A percentile compares a stretch with the other conserved stretches of the same genome.
Evolutionary conservation across 805 yeast genomes (phyloP).

Genomic region (Zygosaccharomyces siamensis): DNA sequence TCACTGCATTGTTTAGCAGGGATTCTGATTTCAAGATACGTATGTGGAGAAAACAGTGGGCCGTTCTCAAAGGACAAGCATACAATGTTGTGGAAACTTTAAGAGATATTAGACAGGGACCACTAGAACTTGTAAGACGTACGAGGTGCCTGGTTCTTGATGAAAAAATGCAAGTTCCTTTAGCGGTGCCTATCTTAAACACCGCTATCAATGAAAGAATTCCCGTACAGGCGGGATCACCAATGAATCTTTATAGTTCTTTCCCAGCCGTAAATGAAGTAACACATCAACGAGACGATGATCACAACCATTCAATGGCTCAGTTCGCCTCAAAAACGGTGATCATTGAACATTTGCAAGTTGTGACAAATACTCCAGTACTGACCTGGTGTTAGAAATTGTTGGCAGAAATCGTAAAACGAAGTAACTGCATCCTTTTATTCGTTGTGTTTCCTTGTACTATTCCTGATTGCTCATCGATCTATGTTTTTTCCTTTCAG

Average conservation of each 20-base stretch:
- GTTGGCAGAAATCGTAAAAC: neutral
- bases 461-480: neutral
- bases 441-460: neutral
- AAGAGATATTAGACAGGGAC: constrained; percentile 55
- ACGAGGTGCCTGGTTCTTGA: constrained; percentile 56
- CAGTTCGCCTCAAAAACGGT: constrained; percentile 39
- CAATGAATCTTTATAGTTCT: constrained; percentile 15
- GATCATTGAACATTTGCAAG: constrained; percentile 55
- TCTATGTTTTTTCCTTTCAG: neutral
- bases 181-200: constrained; percentile 32
- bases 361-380: constrained; percentile 54
- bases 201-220: constrained; percentile 44
- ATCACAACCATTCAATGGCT: neutral
- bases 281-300: neutral
- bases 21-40: constrained; percentile 61
- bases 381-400: constrained; percentile 56
- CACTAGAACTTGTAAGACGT: constrained; percentile 58
- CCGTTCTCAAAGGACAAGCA: constrained; percentile 72
- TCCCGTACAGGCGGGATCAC: constrained; percentile 18
- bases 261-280: neutral
- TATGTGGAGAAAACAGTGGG: constrained; percentile 64
- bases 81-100: constrained; percentile 67
- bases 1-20: constrained; percentile 46
- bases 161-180: constrained; percentile 56
- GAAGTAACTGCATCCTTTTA: too few relatives aligned